Conservation (phyloP, 768 basidiomycete species). For the Suillus bovinus region DNA sequence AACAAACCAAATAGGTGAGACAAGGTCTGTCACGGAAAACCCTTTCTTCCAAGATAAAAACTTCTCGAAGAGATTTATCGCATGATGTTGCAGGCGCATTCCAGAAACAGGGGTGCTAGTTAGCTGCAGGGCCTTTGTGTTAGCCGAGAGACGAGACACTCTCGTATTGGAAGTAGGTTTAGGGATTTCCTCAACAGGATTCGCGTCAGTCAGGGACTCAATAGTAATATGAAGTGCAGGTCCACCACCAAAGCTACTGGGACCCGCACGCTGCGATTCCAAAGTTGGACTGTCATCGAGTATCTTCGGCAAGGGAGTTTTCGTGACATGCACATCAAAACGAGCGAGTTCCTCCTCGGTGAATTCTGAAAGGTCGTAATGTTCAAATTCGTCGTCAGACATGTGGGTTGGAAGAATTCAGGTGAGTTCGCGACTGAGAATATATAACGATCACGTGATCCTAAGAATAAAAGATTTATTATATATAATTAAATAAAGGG, state of each 20-base stretch:
- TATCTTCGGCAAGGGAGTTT: conserved; percentile 12
- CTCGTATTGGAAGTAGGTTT: neutral
- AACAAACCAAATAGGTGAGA: conserved; percentile 58
- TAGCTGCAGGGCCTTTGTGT: neutral
- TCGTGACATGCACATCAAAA: conserved; percentile 43
- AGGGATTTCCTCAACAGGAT: neutral
- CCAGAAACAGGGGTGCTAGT: neutral
- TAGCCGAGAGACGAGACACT: neutral
- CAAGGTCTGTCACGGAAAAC: conserved; percentile 65
- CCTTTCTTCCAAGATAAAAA: conserved; percentile 45
- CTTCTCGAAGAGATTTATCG: conserved; percentile 37
- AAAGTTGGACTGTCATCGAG: neutral
- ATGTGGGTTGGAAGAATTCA: conserved; percentile 14
- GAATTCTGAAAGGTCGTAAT: conserved; percentile 54
- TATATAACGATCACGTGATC: neutral
- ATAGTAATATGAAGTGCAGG: conserved; percentile 37
- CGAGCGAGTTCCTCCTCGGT: conserved; percentile 55
- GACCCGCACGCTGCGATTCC: neutral
- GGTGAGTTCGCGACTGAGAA: neutral
- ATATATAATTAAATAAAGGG: too few species aligned
- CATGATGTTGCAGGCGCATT: neutral
- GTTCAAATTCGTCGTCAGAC: conserved; percentile 44
- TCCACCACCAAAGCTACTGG: conserved; percentile 11
- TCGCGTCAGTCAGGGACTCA: conserved; percentile 28
- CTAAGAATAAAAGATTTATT: too few species aligned